These are phyloP conservation scores for Chlamydomonas sp. DNA, from an alignment of 139 green algal species.

Conservation along the genomic window DNA sequence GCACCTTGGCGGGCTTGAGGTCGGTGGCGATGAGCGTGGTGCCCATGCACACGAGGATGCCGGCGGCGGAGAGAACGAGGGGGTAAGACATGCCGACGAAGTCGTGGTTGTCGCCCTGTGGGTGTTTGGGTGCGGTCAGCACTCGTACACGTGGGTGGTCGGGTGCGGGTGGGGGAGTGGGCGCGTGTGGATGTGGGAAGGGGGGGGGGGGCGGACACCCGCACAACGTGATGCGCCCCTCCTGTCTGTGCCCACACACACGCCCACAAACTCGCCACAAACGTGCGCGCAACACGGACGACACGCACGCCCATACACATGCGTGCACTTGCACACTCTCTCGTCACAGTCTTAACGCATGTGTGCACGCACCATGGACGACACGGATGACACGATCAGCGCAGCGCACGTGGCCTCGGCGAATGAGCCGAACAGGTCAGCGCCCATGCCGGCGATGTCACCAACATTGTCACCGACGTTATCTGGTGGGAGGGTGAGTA, in stretches of 20 bases:
- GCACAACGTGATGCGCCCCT: too few relatives aligned
- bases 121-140: neutral
- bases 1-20: constrained; percentile 62
- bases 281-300: too few relatives aligned
- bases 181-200: too few relatives aligned
- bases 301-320: too few relatives aligned
- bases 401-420: constrained; percentile 93
- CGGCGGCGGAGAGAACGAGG: constrained; percentile 31
- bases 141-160: neutral
- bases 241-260: too few relatives aligned
- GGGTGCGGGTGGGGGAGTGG: neutral
- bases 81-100: constrained; percentile 77
- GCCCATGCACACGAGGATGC: constrained; percentile 87
- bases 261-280: too few relatives aligned
- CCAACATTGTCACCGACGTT: constrained; percentile 99
- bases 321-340: too few relatives aligned
- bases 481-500: too few relatives aligned
- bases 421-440: constrained; percentile 96
- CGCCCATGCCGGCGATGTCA: constrained; percentile 97
- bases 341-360: too few relatives aligned
- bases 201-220: too few relatives aligned
- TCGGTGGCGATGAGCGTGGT: constrained; percentile 91
- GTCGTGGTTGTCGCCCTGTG: constrained; percentile 31
- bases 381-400: constrained; percentile 74
- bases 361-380: too few relatives aligned